Conservation (phyloP, 75 land plant genomes). For the Isoetes taiwanensis region DNA sequence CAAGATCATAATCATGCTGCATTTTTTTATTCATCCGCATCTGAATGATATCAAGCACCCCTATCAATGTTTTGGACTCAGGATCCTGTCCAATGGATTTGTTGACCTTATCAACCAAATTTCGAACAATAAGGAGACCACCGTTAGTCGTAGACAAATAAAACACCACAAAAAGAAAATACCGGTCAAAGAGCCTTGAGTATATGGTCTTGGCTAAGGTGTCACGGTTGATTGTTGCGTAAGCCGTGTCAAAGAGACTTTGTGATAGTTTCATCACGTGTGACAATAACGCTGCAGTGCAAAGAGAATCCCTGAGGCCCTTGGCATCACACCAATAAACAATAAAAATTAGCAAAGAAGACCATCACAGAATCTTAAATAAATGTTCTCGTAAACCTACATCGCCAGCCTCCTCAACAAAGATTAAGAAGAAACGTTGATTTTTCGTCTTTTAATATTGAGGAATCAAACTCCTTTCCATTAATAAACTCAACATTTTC, state of each 20-base stretch:
- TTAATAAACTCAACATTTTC: constrained; percentile 71
- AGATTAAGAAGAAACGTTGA: constrained; percentile 65
- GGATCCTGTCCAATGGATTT: constrained; percentile 96
- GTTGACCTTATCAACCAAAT: constrained; percentile 91
- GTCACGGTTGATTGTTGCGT: constrained; percentile 83
- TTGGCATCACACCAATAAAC: constrained; percentile 68
- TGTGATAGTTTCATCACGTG: constrained; percentile 85
- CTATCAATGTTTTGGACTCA: constrained; percentile 65
- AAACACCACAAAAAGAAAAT: constrained; percentile 7
- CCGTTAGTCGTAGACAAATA: no score
- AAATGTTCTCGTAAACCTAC: constrained; percentile 24
- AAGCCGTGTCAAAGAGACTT: constrained; percentile 50
- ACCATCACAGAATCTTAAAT: constrained; percentile 2
- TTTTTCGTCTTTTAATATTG: constrained; percentile 65
- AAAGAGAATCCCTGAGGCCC: constrained; percentile 73
- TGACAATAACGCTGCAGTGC: constrained; percentile 81
- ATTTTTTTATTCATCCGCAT: no score
- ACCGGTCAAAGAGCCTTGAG: constrained; percentile 94
- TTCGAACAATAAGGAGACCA: no score
- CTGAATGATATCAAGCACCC: constrained; percentile 99
- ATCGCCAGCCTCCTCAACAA: constrained; percentile 61
- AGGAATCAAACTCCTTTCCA: constrained; percentile 66
- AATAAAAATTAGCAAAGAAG: neutral
- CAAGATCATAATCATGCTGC: no score
- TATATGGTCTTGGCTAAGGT: constrained; percentile 89